A percentile compares a stretch with the other conserved stretches of the same genome.
phyloP scores from a whole-genome alignment of 1,139 yeast genomes.

The Yarrowia galli region DNA sequence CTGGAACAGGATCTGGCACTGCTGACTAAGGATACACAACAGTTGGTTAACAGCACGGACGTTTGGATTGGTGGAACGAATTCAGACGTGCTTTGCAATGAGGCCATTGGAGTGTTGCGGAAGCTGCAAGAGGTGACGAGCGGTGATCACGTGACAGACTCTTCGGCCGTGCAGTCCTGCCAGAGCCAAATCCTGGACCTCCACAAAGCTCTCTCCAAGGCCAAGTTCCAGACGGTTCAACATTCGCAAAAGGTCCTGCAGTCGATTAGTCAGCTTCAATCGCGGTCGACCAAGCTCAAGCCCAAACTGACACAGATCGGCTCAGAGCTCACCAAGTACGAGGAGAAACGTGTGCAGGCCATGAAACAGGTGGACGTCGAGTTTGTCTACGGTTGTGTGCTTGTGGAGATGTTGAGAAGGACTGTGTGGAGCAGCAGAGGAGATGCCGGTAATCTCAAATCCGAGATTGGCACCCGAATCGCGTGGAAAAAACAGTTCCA shows the following conservation, averaged over 20 bases:
- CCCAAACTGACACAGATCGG: conserved; percentile 49
- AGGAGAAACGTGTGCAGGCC: conserved; percentile 55
- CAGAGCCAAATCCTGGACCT: conserved; percentile 39
- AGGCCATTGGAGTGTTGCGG: neutral
- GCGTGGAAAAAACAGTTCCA: conserved; percentile 73
- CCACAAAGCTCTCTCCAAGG: conserved; percentile 45
- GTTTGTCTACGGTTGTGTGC: conserved; percentile 74
- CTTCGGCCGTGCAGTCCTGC: neutral
- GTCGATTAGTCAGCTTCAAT: conserved; percentile 49
- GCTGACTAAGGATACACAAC: neutral
- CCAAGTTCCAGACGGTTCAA: conserved; percentile 44
- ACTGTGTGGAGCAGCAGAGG: conserved; percentile 69
- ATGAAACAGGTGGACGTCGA: conserved; percentile 77
- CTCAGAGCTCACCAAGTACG: conserved; percentile 52
- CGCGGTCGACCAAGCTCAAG: conserved; percentile 47
- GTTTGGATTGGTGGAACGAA: conserved; percentile 23
- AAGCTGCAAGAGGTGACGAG: neutral
- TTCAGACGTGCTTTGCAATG: conserved; percentile 21
- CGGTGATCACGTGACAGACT: neutral
- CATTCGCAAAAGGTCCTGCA: conserved; percentile 44
- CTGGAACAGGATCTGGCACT: neutral
- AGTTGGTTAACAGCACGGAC: conserved; percentile 9
- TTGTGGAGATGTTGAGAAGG: conserved; percentile 75
- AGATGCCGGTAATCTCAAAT: conserved; percentile 50
- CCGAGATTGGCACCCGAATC: conserved; percentile 44